Percentiles rank a stretch among this genome's conserved stretches.
Evolutionary conservation across 2,329 filamentous ascomycete species (phyloP).

Genomic region (Helotiales sp.): DNA sequence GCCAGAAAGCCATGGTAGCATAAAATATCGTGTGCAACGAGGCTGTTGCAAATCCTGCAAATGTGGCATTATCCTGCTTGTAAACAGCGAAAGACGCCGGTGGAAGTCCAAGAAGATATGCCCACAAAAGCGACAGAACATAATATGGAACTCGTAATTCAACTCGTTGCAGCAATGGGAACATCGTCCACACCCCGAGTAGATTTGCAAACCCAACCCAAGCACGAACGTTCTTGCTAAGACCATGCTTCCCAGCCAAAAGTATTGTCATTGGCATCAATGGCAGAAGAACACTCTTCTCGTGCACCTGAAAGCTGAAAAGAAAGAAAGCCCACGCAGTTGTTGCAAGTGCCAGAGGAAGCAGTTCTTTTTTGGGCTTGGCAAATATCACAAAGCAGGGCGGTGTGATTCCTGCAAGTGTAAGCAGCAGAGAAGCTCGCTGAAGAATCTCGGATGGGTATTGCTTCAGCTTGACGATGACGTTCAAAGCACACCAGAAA

Average conservation of each 20-base stretch:
- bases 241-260: slow-evolving; percentile 76
- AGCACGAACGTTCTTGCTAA: slow-evolving; percentile 76
- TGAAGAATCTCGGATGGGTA: slow-evolving; percentile 77
- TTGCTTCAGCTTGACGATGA: slow-evolving; percentile 81
- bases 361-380: slow-evolving; percentile 74
- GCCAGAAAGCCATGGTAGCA: slow-evolving; percentile 78
- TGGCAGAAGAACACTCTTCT: slow-evolving; percentile 94
- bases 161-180: slow-evolving; percentile 84
- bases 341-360: slow-evolving; percentile 80
- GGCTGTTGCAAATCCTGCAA: slow-evolving; percentile 61
- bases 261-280: slow-evolving; percentile 92
- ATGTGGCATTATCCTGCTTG: slow-evolving; percentile 55
- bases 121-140: slow-evolving; percentile 85
- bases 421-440: slow-evolving; percentile 74
- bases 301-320: slow-evolving; percentile 97
- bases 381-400: slow-evolving; percentile 81
- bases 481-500: slow-evolving; percentile 93
- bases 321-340: slow-evolving; percentile 97
- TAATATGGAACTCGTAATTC: slow-evolving; percentile 83
- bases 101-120: slow-evolving; percentile 86
- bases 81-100: slow-evolving; percentile 76
- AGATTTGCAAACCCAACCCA: slow-evolving; percentile 98
- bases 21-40: slow-evolving; percentile 80
- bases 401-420: slow-evolving; percentile 75
- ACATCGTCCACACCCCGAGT: slow-evolving; percentile 90